Base-by-base conservation (phyloP, 2,329 filamentous ascomycete species). In the Penicillium sclerotigenum region DNA sequence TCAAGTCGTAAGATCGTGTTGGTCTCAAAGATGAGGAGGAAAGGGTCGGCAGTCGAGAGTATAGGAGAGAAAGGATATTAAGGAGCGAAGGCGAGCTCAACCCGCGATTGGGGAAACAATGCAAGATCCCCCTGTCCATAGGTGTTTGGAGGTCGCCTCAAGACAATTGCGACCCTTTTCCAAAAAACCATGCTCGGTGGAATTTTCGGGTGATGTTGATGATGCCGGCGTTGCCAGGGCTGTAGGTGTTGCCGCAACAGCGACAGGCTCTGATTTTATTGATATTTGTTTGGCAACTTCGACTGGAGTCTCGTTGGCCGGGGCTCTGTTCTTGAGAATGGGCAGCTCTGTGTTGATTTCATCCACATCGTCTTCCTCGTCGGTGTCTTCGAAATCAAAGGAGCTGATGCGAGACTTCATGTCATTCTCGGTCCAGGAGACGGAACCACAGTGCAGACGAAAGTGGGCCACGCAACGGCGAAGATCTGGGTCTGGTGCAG, bases 401-500 rank as follows among this genome's bases (percentile, higher is more conserved):
- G 70, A 69, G 54, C 69, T 72, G 58, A 72, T 72, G 31, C 69
- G 67, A 33, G 69, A 67, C 22, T 69, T 69, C 67, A 71, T 71
- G 18, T 72, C 70, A 43, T 70, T 68, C 52, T 72, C 69, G 0
- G 70, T 68, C 69, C 68, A 71, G 40, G 67, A 60, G 47, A 72
- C 67, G 1, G 70, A 72, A 41, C 64, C 65, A 49, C 65, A 66
- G 55, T 72, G 70, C 28, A 72, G 60, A 7, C 69, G 68, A 59
- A 71, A 71, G 59, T 72, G 70, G 10, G 64, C 66, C 34, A 72
- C 68, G 43, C 70, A 72, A 49, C 70, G 70, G 41, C 70, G 69
- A 29, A 72, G 71, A 20, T 71, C 63, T 3, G 70, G 70, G 45
- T 72, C 70, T 5, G 70, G 68, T 28, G 70, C 69, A 13, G 69